These are phyloP conservation scores for Excoecaria agallocha DNA, from an alignment of 345 rosid genomes.

Conservation along the genomic window DNA sequence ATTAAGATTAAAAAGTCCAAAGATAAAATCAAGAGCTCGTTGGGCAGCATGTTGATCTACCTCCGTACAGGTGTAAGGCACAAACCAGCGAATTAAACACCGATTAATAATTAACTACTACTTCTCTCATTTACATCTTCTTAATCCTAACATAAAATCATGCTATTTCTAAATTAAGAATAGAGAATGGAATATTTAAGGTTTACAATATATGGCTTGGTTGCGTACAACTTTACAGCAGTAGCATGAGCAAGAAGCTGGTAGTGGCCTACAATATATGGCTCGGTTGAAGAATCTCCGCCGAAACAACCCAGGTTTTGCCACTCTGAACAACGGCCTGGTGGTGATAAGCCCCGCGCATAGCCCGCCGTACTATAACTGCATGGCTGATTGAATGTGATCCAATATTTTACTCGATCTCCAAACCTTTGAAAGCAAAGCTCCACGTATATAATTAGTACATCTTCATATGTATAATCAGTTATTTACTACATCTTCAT, in stretches of 20 bases:
- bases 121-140: too few species aligned
- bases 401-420: slow-evolving; percentile 38
- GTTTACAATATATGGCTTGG: slow-evolving; percentile 6
- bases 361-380: slow-evolving; percentile 3
- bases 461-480: slow-evolving; percentile 30
- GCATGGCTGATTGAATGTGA: slow-evolving; percentile 33
- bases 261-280: slow-evolving; percentile 28
- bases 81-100: slow-evolving; percentile 27
- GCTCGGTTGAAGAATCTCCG: slow-evolving; percentile 32
- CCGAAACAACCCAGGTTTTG: background rate
- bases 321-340: slow-evolving; percentile 31
- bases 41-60: slow-evolving; percentile 32
- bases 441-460: slow-evolving; percentile 33
- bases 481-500: too few species aligned
- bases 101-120: too few species aligned
- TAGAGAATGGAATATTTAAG: background rate
- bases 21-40: slow-evolving; percentile 36
- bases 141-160: too few species aligned
- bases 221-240: slow-evolving; percentile 27
- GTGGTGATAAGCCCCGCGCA: slow-evolving; percentile 21
- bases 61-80: slow-evolving; percentile 33
- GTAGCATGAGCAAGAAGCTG: slow-evolving; percentile 32
- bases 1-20: too few species aligned
- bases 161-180: too few species aligned
- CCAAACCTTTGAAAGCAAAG: slow-evolving; percentile 46